phyloP scores from a whole-genome alignment of 768 basidiomycete genomes.

The Tubosaeta brunneosetosa region DNA sequence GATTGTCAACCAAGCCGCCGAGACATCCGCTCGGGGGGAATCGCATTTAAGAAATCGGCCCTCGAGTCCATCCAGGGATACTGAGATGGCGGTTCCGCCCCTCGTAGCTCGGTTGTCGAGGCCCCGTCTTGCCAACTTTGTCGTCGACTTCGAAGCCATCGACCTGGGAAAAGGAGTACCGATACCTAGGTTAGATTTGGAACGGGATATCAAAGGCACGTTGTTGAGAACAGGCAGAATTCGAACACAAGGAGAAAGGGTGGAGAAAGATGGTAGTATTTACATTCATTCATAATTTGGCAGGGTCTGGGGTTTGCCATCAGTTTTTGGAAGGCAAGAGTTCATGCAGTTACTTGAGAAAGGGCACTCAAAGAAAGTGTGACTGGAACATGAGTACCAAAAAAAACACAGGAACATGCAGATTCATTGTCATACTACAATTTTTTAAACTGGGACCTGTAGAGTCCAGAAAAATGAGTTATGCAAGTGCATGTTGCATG shows the following conservation, averaged over 20 bases:
- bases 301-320: too few relatives aligned
- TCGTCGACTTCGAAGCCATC: constrained; percentile 14
- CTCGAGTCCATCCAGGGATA: background rate
- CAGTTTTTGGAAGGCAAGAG: too few relatives aligned
- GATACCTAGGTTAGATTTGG: constrained; percentile 9
- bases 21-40: background rate
- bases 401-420: too few relatives aligned
- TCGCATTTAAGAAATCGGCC: background rate
- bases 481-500: too few relatives aligned
- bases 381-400: too few relatives aligned
- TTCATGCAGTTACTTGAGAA: too few relatives aligned
- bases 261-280: constrained; percentile 20
- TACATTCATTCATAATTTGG: constrained; percentile 14
- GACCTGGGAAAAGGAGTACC: constrained; percentile 2
- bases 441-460: too few relatives aligned
- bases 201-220: background rate
- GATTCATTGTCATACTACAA: too few relatives aligned
- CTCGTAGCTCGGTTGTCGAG: background rate
- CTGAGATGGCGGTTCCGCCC: background rate
- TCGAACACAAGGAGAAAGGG: constrained; percentile 14
- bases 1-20: background rate
- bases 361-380: too few relatives aligned
- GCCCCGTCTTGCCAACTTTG: constrained; percentile 21
- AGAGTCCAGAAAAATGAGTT: too few relatives aligned
- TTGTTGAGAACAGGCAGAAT: constrained; percentile 29